Base-by-base conservation (phyloP, 306 rosid genomes). In the Corylus avellana region DNA sequence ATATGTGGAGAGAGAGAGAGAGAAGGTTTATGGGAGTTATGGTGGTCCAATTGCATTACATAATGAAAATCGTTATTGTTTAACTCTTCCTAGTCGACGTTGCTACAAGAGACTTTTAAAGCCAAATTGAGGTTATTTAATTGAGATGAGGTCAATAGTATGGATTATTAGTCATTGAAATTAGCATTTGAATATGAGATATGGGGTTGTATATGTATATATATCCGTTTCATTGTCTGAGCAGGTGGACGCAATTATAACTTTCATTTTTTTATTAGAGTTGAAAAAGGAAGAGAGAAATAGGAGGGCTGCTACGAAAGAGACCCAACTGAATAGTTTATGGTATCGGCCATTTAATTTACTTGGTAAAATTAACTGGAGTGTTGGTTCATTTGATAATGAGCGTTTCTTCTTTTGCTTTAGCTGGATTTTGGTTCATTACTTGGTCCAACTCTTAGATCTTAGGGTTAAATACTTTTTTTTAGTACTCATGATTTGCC, bases 91-190 rank as follows among this genome's bases (percentile, higher is more conserved):
- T 71, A 71, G 27, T 32, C 2, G 35, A 32, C 35, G 3, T 76
- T 79, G 78, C 47, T 67, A 48, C 74, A 18, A 74, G 50, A 55
- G 75, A 79, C 84, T 72, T 76, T 63, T 37, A 11, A 29, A n/a
- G 46, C 58, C 81, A 84, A 79, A 25, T 76, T 72, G 76, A 70
- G 62, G 22, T 71, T 75, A 71, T 44, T 74, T 78, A 63, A 79
- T 59, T 27, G 58, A 72, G 74, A 22, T 66, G 72, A 67, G 84
- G 78, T 84, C 84, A 79, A 79, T 79, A 75, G 53, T 79, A 50
- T 63, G 61, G 76, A 74, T 79, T 79, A 73, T 75, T 84, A 72
- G 68, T 67, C 46, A 64, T 80, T 76, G 79, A 84, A 79, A 47
- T 25, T 27, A 58, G 35, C 48, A 76, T 70, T 22, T 72, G 75